phyloP scores from a whole-genome alignment of 495 filamentous ascomycete genomes.

The Aspergillus leporis region DNA sequence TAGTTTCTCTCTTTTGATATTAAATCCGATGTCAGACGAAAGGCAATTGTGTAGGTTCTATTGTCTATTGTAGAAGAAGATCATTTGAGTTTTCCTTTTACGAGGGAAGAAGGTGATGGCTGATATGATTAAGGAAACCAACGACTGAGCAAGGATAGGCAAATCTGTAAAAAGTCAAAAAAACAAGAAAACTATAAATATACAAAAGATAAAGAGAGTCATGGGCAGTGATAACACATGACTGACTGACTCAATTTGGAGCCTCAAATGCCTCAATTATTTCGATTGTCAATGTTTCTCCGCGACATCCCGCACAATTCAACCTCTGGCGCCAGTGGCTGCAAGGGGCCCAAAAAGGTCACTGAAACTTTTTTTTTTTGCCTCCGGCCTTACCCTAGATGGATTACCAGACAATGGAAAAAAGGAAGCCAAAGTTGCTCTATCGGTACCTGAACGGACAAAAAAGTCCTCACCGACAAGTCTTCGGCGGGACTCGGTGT shows the following conservation, averaged over 20 bases:
- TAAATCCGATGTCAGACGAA: neutral
- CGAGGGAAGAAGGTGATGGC: neutral
- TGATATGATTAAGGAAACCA: neutral
- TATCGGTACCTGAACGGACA: neutral
- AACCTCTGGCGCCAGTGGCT: constrained; percentile 2
- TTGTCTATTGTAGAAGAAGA: neutral
- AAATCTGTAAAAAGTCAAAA: neutral
- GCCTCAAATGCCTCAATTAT: neutral
- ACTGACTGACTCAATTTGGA: neutral
- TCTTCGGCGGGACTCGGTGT: neutral
- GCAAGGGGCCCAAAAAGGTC: constrained; percentile 7
- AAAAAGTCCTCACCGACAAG: neutral
- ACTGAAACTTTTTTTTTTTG: neutral
- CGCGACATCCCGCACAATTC: neutral
- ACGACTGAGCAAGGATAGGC: neutral
- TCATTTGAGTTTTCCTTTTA: neutral
- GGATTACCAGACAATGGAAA: neutral
- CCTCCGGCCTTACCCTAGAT: neutral
- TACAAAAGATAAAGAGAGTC: neutral
- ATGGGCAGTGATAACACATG: neutral
- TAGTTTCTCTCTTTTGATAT: neutral
- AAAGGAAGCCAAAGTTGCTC: neutral
- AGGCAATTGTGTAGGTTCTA: neutral
- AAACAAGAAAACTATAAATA: neutral
- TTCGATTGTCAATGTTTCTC: neutral